Evolutionary conservation across 2,329 filamentous ascomycete genomes (phyloP).

Genomic region (Ophiostoma pallidulum): DNA sequence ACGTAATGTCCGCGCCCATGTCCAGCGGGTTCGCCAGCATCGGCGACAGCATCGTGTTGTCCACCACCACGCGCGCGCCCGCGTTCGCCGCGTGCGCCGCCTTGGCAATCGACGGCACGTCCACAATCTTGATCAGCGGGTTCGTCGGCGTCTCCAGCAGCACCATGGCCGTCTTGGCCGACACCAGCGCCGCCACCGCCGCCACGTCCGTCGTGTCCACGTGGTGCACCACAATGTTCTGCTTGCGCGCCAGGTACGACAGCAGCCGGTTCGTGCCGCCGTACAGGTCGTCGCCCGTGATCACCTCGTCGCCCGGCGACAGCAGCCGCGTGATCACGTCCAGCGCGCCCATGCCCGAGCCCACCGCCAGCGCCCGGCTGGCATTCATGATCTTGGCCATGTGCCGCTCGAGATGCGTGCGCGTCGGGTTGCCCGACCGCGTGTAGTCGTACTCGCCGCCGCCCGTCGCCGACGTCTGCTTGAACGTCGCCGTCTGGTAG

Average conservation of each 20-base stretch:
- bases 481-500: conserved; percentile 98
- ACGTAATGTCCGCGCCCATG: conserved; percentile 88
- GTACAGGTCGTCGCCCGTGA: conserved; percentile 94
- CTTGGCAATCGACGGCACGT: conserved; percentile 71
- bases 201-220: conserved; percentile 83
- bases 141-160: conserved; percentile 95
- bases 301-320: conserved; percentile 88
- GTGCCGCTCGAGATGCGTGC: conserved; percentile 91
- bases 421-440: conserved; percentile 90
- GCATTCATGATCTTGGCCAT: conserved; percentile 99
- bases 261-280: conserved; percentile 90
- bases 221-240: conserved; percentile 89
- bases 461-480: conserved; percentile 71
- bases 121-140: conserved; percentile 95
- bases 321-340: conserved; percentile 92
- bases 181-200: conserved; percentile 58
- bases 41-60: conserved; percentile 98
- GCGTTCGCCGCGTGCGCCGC: conserved; percentile 69
- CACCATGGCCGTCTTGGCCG: conserved; percentile 83
- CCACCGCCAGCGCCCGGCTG: conserved; percentile 79
- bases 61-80: conserved; percentile 76
- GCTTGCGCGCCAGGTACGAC: conserved; percentile 81
- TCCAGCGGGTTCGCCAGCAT: conserved; percentile 91
- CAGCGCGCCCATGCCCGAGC: conserved; percentile 93
- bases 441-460: conserved; percentile 97